Evolutionary conservation across 805 yeast species (phyloP).

Genomic region (Starmera quercuum): DNA sequence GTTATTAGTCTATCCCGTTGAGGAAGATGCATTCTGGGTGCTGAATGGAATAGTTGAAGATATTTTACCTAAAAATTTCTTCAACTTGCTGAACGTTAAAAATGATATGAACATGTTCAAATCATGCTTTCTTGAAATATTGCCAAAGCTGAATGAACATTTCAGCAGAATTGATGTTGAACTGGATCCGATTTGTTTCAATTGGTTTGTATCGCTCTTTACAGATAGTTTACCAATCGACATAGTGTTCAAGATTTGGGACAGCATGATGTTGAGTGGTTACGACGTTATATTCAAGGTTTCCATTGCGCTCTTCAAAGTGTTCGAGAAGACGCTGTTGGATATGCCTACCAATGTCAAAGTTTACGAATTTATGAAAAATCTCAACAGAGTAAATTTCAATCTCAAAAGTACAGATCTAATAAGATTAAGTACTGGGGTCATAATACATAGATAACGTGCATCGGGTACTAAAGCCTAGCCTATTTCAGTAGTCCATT

Average conservation of each 20-base stretch:
- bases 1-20: constrained; percentile 33
- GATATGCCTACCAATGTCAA: constrained; percentile 20
- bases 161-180: constrained; percentile 30
- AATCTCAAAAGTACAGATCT: constrained; percentile 19
- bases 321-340: constrained; percentile 26
- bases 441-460: background rate
- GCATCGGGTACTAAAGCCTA: background rate
- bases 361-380: constrained; percentile 28
- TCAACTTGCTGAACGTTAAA: constrained; percentile 28
- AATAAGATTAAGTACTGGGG: constrained; percentile 9
- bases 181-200: constrained; percentile 40
- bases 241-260: constrained; percentile 45
- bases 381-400: constrained; percentile 18
- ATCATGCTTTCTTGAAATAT: constrained; percentile 23
- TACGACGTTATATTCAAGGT: constrained; percentile 27
- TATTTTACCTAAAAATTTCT: constrained; percentile 36
- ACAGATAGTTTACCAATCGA: constrained; percentile 45
- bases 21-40: constrained; percentile 49
- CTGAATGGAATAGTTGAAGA: constrained; percentile 41
- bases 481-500: too few relatives aligned
- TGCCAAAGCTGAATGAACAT: constrained; percentile 35
- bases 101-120: constrained; percentile 32
- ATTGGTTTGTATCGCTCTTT: constrained; percentile 52
- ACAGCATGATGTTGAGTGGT: constrained; percentile 34
- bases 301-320: constrained; percentile 29